Evolutionary conservation across 2,329 filamentous ascomycete species (phyloP).

Genomic region (Elsinoe arachidis): DNA sequence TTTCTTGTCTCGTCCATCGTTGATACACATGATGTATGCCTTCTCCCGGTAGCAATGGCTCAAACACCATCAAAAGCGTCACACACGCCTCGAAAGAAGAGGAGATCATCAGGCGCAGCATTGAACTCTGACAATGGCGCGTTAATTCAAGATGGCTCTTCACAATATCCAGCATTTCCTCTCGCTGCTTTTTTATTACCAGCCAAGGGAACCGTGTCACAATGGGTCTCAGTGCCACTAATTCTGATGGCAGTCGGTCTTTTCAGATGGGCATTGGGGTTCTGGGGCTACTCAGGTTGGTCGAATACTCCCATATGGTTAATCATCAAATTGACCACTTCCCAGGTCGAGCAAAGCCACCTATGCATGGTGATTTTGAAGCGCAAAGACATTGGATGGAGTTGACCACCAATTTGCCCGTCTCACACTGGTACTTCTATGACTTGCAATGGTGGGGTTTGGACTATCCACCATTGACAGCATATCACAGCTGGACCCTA

Average conservation of each 20-base stretch:
- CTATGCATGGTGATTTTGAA: slow-evolving; percentile 95
- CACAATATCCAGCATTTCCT: slow-evolving; percentile 63
- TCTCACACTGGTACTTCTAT: slow-evolving; percentile 97
- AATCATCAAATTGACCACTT: slow-evolving; percentile 15
- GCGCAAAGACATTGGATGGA: slow-evolving; percentile 99
- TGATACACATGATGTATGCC: not conserved
- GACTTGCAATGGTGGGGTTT: slow-evolving; percentile 96
- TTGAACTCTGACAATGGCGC: slow-evolving; percentile 11
- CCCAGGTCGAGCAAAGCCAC: slow-evolving; percentile 66
- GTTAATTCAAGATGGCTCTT: not conserved
- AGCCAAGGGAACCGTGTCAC: slow-evolving; percentile 69
- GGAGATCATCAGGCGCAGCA: slow-evolving; percentile 21
- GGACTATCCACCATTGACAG: slow-evolving; percentile 94
- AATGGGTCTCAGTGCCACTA: slow-evolving; percentile 86
- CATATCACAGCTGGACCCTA: slow-evolving; percentile 95
- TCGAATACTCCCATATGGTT: too few relatives aligned
- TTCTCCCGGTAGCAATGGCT: slow-evolving; percentile 12
- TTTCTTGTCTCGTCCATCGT: not conserved
- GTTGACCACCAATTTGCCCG: slow-evolving; percentile 75
- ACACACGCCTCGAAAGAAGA: slow-evolving; percentile 37
- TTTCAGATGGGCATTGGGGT: slow-evolving; percentile 82
- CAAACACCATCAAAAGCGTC: slow-evolving; percentile 15
- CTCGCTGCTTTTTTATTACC: slow-evolving; percentile 93
- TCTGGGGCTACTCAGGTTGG: slow-evolving; percentile 90
- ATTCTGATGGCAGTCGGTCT: slow-evolving; percentile 84